Percentiles rank a stretch among this genome's conserved stretches.
Conservation (phyloP, 306 rosid genomes). For the Astragalus glycyphyllos region DNA sequence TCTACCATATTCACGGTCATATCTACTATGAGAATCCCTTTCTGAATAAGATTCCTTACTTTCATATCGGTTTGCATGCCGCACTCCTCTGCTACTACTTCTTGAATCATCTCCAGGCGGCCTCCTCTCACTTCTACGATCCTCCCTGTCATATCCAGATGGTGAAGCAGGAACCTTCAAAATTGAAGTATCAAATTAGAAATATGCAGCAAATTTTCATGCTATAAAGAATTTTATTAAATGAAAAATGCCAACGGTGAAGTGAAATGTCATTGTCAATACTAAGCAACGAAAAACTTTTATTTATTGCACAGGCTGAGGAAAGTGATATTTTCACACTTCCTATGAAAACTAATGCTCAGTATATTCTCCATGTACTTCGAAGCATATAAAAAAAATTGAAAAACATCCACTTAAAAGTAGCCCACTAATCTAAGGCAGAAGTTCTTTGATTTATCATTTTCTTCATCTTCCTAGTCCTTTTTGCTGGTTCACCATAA, state of each 20-base stretch:
- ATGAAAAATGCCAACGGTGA: slow-evolving; percentile 16
- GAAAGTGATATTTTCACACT: neutral
- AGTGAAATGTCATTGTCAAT: slow-evolving; percentile 17
- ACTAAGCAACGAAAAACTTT: slow-evolving; percentile 23
- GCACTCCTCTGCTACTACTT: slow-evolving; percentile 56
- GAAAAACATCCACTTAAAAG: neutral
- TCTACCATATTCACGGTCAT: slow-evolving; percentile 62
- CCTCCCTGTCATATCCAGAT: slow-evolving; percentile 58
- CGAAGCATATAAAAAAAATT: slow-evolving; percentile 6
- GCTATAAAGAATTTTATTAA: neutral
- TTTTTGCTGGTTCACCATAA: neutral
- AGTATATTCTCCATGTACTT: neutral
- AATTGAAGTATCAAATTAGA: slow-evolving; percentile 43
- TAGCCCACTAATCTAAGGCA: neutral
- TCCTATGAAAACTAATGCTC: neutral
- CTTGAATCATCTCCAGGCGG: slow-evolving; percentile 57
- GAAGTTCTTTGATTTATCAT: neutral
- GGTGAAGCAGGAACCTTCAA: slow-evolving; percentile 63
- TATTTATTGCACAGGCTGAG: neutral
- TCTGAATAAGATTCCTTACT: slow-evolving; percentile 59
- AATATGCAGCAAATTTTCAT: slow-evolving; percentile 2
- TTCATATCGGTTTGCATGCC: slow-evolving; percentile 49
- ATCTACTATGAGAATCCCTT: slow-evolving; percentile 65
- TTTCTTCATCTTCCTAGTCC: slow-evolving; percentile 14
- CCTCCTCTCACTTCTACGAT: slow-evolving; percentile 62